Conservation (phyloP, 148 eudicot genomes). For the Pouteria glomerata region DNA sequence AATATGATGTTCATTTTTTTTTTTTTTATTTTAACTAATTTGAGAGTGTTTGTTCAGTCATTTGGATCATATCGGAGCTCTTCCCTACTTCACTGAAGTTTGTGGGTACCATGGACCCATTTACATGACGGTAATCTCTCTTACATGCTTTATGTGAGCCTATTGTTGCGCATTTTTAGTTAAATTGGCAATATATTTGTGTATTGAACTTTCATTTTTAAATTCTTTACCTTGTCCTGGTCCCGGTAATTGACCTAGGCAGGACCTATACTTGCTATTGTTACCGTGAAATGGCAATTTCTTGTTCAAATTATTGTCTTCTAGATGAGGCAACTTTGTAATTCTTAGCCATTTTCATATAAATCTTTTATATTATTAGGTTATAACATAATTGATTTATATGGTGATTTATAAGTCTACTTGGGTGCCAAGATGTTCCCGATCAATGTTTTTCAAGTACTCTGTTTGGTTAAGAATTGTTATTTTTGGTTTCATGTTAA, state of each 20-base stretch:
- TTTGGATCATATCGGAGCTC: slow-evolving; percentile 89
- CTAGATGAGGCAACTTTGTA: background rate
- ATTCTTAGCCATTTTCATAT: background rate
- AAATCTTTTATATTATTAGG: background rate
- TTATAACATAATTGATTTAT: background rate
- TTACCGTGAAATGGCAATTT: too few relatives aligned
- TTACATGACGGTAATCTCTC: slow-evolving; percentile 78
- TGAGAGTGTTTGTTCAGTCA: slow-evolving; percentile 45
- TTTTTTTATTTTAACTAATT: background rate
- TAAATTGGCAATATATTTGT: background rate
- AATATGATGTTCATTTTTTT: background rate
- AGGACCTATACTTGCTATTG: too few relatives aligned
- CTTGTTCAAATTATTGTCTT: background rate
- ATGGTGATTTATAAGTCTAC: background rate
- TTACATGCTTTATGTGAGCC: background rate
- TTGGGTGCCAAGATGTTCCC: background rate
- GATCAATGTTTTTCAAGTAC: background rate
- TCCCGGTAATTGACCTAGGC: too few relatives aligned
- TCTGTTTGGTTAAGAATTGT: background rate
- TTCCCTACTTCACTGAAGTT: slow-evolving; percentile 92
- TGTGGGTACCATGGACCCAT: slow-evolving; percentile 93
- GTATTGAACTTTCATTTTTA: background rate
- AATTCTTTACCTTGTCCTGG: slow-evolving; percentile 7
- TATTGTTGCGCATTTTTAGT: too few relatives aligned
- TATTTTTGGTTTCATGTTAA: background rate